Percentiles rank a stretch among this genome's conserved stretches.
Evolutionary conservation across 495 filamentous ascomycete genomes (phyloP).

Genomic region (Aspergillus affinis): DNA sequence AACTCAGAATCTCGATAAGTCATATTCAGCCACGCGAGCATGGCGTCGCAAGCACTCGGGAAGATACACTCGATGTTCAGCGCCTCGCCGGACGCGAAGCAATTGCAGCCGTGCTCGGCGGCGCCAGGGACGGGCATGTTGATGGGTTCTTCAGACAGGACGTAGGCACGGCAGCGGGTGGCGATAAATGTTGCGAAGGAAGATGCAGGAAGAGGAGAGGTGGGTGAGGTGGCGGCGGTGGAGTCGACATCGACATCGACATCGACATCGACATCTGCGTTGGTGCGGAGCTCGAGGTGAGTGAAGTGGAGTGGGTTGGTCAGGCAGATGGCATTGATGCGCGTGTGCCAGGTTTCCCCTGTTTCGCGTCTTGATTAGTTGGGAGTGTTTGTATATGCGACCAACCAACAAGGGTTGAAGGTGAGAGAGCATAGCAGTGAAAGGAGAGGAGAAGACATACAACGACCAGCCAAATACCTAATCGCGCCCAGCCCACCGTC

Average conservation of each 20-base stretch:
- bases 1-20: slow-evolving; percentile 33
- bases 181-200: slow-evolving; percentile 38
- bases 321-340: slow-evolving; percentile 37
- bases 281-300: slow-evolving; percentile 17
- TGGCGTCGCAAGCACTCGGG: slow-evolving; percentile 33
- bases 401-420: background rate
- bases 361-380: background rate
- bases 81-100: slow-evolving; percentile 46
- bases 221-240: too few relatives aligned
- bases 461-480: slow-evolving; percentile 55
- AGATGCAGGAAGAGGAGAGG: background rate
- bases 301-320: slow-evolving; percentile 32
- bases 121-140: slow-evolving; percentile 49
- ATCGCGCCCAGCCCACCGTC: slow-evolving; percentile 55
- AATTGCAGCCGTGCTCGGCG: slow-evolving; percentile 43
- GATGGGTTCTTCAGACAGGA: slow-evolving; percentile 46
- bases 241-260: background rate
- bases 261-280: background rate
- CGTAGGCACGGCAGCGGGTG: slow-evolving; percentile 61
- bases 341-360: slow-evolving; percentile 37
- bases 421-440: background rate
- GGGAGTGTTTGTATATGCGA: too few relatives aligned
- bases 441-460: slow-evolving; percentile 33
- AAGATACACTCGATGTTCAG: slow-evolving; percentile 44
- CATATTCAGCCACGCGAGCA: slow-evolving; percentile 44